These are phyloP conservation scores for Bjerkandera adusta DNA, from an alignment of 1,284 basidiomycete genomes.

Conservation along the genomic window DNA sequence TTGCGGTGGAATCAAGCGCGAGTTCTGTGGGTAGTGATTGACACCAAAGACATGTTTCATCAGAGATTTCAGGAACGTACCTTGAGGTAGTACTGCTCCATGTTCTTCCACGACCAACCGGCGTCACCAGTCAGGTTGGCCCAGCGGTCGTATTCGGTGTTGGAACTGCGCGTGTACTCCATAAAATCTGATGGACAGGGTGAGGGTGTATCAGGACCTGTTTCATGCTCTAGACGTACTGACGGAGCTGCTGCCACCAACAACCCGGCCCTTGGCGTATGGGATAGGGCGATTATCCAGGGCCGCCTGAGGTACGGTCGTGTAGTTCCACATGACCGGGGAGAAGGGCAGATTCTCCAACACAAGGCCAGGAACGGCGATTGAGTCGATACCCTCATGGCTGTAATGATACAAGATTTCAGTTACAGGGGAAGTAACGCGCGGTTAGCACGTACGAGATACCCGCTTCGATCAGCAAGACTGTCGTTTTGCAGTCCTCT, in stretches of 20 bases:
- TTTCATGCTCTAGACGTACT: not conserved
- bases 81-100: slow-evolving; percentile 26
- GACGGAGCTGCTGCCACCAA: not conserved
- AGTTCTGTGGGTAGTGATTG: not conserved
- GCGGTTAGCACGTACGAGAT: not conserved
- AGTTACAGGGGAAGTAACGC: not conserved
- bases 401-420: not conserved
- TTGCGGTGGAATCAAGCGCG: slow-evolving; percentile 1
- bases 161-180: slow-evolving; percentile 39
- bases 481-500: not conserved
- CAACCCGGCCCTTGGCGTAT: not conserved
- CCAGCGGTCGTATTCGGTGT: slow-evolving; percentile 39
- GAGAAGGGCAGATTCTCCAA: not conserved
- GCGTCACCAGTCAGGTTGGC: slow-evolving; percentile 35
- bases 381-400: not conserved
- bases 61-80: slow-evolving; percentile 8
- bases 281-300: not conserved
- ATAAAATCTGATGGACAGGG: slow-evolving; percentile 32
- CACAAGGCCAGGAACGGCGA: not conserved
- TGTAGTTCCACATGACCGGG: slow-evolving; percentile 4
- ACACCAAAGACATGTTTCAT: not conserved
- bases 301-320: not conserved
- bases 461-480: slow-evolving; percentile 4
- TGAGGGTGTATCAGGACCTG: not conserved
- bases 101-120: slow-evolving; percentile 40